These are phyloP conservation scores for Xylaria sp. DNA, from an alignment of 2,329 filamentous ascomycete species.

Conservation along the genomic window DNA sequence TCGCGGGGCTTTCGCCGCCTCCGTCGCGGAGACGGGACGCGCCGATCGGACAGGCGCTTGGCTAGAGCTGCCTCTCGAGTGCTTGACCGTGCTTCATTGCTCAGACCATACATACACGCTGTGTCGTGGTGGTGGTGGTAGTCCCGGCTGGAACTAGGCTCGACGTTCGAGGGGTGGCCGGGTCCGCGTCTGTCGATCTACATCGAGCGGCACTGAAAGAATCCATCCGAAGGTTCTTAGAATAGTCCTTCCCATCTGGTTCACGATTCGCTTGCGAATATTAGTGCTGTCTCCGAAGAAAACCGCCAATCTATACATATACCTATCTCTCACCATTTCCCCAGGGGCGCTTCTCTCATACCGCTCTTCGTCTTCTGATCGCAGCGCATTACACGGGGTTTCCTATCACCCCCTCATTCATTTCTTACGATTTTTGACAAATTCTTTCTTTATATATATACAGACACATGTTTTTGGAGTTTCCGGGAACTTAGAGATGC, in stretches of 20 bases:
- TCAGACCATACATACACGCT: background rate
- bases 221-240: background rate
- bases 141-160: constrained; percentile 27
- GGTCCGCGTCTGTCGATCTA: constrained; percentile 13
- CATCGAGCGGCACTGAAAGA: background rate
- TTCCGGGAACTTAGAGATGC: constrained; percentile 40
- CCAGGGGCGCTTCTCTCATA: background rate
- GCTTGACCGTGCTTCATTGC: constrained; percentile 1
- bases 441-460: constrained; percentile 27
- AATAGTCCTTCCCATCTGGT: background rate
- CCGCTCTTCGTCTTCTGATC: background rate
- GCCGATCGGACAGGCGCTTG: constrained; percentile 65
- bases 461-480: constrained; percentile 39
- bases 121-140: background rate
- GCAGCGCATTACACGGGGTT: background rate
- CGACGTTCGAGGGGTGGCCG: constrained; percentile 30
- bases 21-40: constrained; percentile 57
- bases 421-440: background rate
- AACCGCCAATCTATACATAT: background rate
- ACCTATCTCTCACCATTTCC: background rate
- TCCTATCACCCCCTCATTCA: background rate
- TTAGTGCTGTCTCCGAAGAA: background rate
- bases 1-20: constrained; percentile 61
- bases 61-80: constrained; percentile 48
- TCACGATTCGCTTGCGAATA: constrained; percentile 23